phyloP scores from a whole-genome alignment of 192 early-diverging fungal species.

The Coemansia sp. region DNA sequence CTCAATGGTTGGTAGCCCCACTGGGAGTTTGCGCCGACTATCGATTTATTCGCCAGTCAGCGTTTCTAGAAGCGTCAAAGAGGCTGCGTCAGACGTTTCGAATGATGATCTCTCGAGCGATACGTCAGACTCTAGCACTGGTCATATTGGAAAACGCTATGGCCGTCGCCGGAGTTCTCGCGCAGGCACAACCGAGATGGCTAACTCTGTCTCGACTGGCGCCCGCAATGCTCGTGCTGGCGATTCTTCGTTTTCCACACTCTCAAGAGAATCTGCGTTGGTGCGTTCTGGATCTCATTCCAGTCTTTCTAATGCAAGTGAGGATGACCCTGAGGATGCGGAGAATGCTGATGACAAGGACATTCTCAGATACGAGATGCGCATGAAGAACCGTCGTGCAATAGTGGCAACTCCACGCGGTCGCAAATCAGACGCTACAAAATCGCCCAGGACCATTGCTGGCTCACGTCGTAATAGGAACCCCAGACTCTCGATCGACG shows the following conservation, averaged over 20 bases:
- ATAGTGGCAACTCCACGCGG: constrained; percentile 23
- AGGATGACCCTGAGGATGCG: not conserved
- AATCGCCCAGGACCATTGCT: constrained; percentile 9
- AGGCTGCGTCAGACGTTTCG: constrained; percentile 7
- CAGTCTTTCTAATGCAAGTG: constrained; percentile 15
- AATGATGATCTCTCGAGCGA: constrained; percentile 16
- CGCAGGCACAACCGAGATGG: not conserved
- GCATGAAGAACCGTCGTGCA: constrained; percentile 30
- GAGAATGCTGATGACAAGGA: constrained; percentile 38
- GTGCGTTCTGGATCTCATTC: constrained; percentile 26
- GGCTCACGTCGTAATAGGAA: constrained; percentile 14
- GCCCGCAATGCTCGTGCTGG: not conserved
- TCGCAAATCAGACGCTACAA: constrained; percentile 7
- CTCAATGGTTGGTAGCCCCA: not conserved
- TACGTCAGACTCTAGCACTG: constrained; percentile 2
- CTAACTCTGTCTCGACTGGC: not conserved
- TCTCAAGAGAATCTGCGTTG: not conserved
- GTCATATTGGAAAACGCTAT: not conserved
- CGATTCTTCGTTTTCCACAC: not conserved
- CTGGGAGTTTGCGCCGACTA: not conserved
- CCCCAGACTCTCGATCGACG: constrained; percentile 23
- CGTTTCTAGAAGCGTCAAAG: not conserved
- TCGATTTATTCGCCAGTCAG: not conserved
- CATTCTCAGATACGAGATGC: constrained; percentile 38
- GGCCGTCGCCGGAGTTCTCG: not conserved